phyloP scores from a whole-genome alignment of 176 grass and related monocot genomes.

The Eragrostis curvula region DNA sequence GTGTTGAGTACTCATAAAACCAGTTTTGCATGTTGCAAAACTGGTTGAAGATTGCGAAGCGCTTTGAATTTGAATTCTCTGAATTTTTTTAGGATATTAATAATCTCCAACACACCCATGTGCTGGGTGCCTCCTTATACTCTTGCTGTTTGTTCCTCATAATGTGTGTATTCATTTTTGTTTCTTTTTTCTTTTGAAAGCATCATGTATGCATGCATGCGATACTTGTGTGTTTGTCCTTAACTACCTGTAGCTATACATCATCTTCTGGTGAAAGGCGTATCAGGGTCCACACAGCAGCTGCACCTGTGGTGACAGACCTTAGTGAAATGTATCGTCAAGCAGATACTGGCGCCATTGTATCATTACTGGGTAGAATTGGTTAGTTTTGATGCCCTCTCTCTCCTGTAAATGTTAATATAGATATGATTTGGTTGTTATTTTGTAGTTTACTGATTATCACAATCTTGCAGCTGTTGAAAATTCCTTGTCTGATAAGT shows the following conservation, averaged over 20 bases:
- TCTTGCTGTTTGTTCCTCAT: neutral
- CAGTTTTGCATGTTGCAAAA: neutral
- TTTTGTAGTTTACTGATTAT: slow-evolving; percentile 35
- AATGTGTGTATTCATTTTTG: neutral
- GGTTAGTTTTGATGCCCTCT: slow-evolving; percentile 57
- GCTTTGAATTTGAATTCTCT: neutral
- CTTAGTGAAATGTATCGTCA: slow-evolving; percentile 97
- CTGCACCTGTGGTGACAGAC: slow-evolving; percentile 94
- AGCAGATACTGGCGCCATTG: slow-evolving; percentile 89
- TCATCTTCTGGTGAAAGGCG: slow-evolving; percentile 95
- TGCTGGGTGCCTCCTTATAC: neutral
- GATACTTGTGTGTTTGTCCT: slow-evolving; percentile 54
- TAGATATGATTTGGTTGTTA: slow-evolving; percentile 25
- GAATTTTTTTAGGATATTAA: neutral
- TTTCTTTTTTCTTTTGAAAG: slow-evolving; percentile 20
- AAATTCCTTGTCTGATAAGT: slow-evolving; percentile 86
- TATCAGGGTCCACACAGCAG: slow-evolving; percentile 96
- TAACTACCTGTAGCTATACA: slow-evolving; percentile 78
- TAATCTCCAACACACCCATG: neutral
- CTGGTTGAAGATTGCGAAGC: no score
- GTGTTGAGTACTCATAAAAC: neutral
- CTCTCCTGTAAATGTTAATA: slow-evolving; percentile 19
- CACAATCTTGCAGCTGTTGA: slow-evolving; percentile 69
- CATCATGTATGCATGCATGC: slow-evolving; percentile 16
- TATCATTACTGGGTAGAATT: slow-evolving; percentile 74